Percentiles rank a stretch among this genome's conserved stretches.
phyloP scores from a whole-genome alignment of 2,329 filamentous ascomycete genomes.

The Whalleya microplaca region DNA sequence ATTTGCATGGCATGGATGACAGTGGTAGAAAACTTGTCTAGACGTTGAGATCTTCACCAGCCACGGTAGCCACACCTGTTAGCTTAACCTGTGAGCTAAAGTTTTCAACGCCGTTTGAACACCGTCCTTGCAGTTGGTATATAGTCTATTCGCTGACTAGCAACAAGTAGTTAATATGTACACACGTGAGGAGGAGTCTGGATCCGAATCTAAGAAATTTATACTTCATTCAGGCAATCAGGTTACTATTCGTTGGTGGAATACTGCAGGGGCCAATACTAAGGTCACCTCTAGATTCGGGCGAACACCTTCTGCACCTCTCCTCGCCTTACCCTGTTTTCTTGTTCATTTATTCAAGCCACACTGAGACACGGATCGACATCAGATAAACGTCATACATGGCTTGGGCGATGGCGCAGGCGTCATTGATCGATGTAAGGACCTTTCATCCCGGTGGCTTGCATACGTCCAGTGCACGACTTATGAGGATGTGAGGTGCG shows the following conservation, averaged over 20 bases:
- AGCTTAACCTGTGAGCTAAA: background rate
- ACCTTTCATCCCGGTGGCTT: background rate
- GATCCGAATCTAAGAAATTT: background rate
- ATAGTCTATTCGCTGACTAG: background rate
- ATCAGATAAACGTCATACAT: slow-evolving; percentile 34
- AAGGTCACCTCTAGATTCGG: slow-evolving; percentile 22
- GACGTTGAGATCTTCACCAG: slow-evolving; percentile 3
- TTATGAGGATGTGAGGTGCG: background rate
- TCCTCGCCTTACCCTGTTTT: slow-evolving; percentile 32
- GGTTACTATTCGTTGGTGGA: slow-evolving; percentile 2
- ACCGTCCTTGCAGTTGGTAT: slow-evolving; percentile 1
- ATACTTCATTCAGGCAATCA: background rate
- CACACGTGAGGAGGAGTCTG: background rate
- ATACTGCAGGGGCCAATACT: background rate
- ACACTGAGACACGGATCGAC: slow-evolving; percentile 26
- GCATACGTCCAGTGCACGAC: background rate
- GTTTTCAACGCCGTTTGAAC: slow-evolving; percentile 3
- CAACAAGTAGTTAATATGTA: too few relatives aligned
- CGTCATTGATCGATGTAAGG: slow-evolving; percentile 2
- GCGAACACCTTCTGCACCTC: slow-evolving; percentile 1
- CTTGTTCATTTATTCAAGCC: slow-evolving; percentile 26
- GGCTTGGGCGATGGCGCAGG: slow-evolving; percentile 21
- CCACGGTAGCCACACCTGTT: slow-evolving; percentile 7
- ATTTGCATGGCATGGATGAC: background rate
- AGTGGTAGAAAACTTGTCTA: slow-evolving; percentile 11